Base-by-base conservation (phyloP, 2,329 filamentous ascomycete genomes). In the Beauveria caledonica region DNA sequence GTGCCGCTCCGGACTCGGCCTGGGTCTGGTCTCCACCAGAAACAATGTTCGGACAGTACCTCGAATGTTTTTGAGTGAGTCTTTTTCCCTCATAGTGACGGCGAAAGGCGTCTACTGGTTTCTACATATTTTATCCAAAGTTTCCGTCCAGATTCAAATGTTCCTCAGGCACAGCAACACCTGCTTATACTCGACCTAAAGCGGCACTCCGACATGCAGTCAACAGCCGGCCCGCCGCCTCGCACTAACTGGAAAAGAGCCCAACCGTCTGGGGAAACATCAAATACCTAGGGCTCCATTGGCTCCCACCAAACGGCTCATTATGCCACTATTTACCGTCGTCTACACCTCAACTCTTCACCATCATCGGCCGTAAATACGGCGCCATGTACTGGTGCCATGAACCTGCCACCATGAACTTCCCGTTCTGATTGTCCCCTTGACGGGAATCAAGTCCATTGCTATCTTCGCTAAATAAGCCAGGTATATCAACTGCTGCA, bases 211-310 rank as follows among this genome's bases (percentile, higher is more conserved):
- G 9, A 29, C 39, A 4, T 52, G 49, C 49, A 36, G 2, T 11
- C 10, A 36, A 36, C 13, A 5, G 3, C 23, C 11, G 10, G 33
- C 33, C 13, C 5, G 39, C 17, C 8, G 23, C n/a, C 11, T 40
- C 23, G 8, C 45, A 23, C 55, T 58, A 57, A 44, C 45, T 40
- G 27, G 19, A 21, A 44, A 44, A 33, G 21, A 25, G 21, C 10
- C 10, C 25, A 29, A 36, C 54, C 17, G 13, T 57, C 25, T 60
- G 63, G 60, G 48, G 56, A 64, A 65, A 61, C 64, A 49, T 40
- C 52, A 57, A 61, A 52, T 61, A 36, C 21, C 58, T 49, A 11
- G 15, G 13, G 29, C 15, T 45, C 23, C 21, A 66, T 66, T 64
- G 63, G 64, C 46, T 29, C 33, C 23, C 33, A 10, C 11, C 33